Evolutionary conservation across 306 rosid genomes (phyloP).

Genomic region (Cicer judaicum): DNA sequence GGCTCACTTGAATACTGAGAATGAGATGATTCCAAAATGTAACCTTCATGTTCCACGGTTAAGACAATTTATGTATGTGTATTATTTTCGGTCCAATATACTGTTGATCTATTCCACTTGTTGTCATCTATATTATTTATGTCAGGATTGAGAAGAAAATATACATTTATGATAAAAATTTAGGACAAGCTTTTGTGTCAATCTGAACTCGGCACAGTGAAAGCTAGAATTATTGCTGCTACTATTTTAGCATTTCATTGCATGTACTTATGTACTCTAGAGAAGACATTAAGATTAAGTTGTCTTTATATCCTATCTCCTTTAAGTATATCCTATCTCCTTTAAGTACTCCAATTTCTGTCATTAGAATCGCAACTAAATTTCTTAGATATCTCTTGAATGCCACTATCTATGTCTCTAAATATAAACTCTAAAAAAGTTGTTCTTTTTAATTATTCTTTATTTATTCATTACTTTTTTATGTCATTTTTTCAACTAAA

Average conservation of each 20-base stretch:
- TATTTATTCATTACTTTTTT: too few species aligned
- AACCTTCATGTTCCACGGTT: conserved; percentile 37
- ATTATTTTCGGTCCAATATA: conserved; percentile 12
- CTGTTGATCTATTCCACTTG: conserved; percentile 28
- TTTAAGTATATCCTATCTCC: conserved; percentile 19
- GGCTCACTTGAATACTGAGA: conserved; percentile 75
- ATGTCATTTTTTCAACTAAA: too few species aligned
- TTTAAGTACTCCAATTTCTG: conserved; percentile 1
- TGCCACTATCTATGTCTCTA: too few species aligned
- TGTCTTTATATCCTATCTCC: conserved; percentile 26
- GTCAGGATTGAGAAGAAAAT: conserved; percentile 33
- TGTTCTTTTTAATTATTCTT: too few species aligned
- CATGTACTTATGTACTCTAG: conserved; percentile 47
- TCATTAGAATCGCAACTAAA: neutral
- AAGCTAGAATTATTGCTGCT: conserved; percentile 44
- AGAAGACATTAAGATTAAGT: conserved; percentile 35
- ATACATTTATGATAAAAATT: conserved; percentile 38
- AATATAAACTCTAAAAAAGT: too few species aligned
- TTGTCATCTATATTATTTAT: conserved; percentile 31
- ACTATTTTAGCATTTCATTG: conserved; percentile 49
- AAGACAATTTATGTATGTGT: conserved; percentile 39
- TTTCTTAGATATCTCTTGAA: neutral
- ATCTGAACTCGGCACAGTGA: conserved; percentile 37
- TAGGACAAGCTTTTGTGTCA: conserved; percentile 51
- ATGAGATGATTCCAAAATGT: neutral